Conservation (phyloP, 225 moss, liverwort and hornwort genomes). For the Bryoerythrophyllum caledonicum region DNA sequence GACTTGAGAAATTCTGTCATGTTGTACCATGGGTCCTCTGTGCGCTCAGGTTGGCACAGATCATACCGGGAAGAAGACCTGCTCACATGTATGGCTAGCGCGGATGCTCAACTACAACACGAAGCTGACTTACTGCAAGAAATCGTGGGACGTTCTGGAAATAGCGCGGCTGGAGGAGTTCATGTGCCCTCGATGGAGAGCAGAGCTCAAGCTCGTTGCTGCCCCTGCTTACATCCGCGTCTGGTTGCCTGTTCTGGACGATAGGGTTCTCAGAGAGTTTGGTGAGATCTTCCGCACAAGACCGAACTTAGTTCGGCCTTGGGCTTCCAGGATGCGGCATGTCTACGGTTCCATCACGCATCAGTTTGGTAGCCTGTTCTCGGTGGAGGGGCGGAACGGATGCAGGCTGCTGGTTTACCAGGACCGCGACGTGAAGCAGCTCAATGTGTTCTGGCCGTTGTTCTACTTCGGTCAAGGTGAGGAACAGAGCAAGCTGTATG, state of each 20-base stretch:
- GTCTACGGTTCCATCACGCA: conserved; percentile 39
- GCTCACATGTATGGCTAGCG: conserved; percentile 25
- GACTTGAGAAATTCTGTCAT: conserved; percentile 11
- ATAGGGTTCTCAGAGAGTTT: conserved; percentile 30
- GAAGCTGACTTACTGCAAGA: conserved; percentile 25
- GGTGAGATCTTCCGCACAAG: conserved; percentile 34
- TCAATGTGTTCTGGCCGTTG: conserved; percentile 42
- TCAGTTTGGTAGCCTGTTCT: conserved; percentile 40
- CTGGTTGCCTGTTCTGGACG: conserved; percentile 30
- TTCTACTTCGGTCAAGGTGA: conserved; percentile 31
- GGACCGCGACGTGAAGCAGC: conserved; percentile 34
- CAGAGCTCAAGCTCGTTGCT: conserved; percentile 32
- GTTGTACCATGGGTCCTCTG: conserved; percentile 20
- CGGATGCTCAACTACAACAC: conserved; percentile 36
- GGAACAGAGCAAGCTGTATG: conserved; percentile 20
- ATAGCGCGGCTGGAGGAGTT: conserved; percentile 32
- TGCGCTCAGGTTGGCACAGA: conserved; percentile 21
- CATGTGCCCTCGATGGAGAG: conserved; percentile 36
- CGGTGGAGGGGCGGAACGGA: conserved; percentile 37
- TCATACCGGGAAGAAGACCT: conserved; percentile 14
- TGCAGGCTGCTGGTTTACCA: conserved; percentile 33
- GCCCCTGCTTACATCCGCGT: conserved; percentile 32
- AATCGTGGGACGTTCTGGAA: conserved; percentile 33
- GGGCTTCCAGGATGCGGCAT: conserved; percentile 32
- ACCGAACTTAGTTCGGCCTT: conserved; percentile 34